Percentiles rank a stretch among this genome's conserved stretches.
phyloP scores from a whole-genome alignment of 2,329 filamentous ascomycete species.

The Alternaria sp. region DNA sequence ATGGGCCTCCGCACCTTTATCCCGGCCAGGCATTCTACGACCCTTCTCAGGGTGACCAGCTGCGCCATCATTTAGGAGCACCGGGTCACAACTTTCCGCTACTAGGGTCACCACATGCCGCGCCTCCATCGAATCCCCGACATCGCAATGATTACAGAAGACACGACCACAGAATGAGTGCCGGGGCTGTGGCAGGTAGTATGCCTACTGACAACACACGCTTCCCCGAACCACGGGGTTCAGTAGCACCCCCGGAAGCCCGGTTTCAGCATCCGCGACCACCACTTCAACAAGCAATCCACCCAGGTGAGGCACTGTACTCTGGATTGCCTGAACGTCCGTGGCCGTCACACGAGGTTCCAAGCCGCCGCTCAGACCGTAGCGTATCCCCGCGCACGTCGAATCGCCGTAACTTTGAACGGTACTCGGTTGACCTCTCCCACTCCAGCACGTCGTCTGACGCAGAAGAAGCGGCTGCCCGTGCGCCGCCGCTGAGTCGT shows the following conservation, averaged over 20 bases:
- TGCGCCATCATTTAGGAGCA: conserved; percentile 3
- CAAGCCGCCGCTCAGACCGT: conserved; percentile 31
- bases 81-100: conserved; percentile 1
- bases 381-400: conserved; percentile 38
- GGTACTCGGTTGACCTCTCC: conserved; percentile 36
- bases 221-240: conserved; percentile 3
- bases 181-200: conserved; percentile 9
- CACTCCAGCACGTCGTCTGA: conserved; percentile 31
- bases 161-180: conserved; percentile 3
- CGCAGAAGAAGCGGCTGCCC: conserved; percentile 32
- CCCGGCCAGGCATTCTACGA: conserved; percentile 8
- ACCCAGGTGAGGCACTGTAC: conserved; percentile 10
- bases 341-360: conserved; percentile 12
- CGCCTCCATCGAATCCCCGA: not conserved
- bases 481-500: conserved; percentile 26
- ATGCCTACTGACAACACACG: conserved; percentile 10
- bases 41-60: conserved; percentile 6
- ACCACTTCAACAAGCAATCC: conserved; percentile 21
- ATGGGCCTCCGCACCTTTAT: conserved; percentile 10
- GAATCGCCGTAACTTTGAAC: conserved; percentile 41
- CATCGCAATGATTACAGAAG: conserved; percentile 7
- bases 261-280: conserved; percentile 17
- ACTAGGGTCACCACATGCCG: conserved; percentile 1
- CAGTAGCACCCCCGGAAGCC: conserved; percentile 19
- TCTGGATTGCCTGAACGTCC: conserved; percentile 21